Base-by-base conservation (phyloP, 2,329 filamentous ascomycete genomes). In the Aspergillus sp. region DNA sequence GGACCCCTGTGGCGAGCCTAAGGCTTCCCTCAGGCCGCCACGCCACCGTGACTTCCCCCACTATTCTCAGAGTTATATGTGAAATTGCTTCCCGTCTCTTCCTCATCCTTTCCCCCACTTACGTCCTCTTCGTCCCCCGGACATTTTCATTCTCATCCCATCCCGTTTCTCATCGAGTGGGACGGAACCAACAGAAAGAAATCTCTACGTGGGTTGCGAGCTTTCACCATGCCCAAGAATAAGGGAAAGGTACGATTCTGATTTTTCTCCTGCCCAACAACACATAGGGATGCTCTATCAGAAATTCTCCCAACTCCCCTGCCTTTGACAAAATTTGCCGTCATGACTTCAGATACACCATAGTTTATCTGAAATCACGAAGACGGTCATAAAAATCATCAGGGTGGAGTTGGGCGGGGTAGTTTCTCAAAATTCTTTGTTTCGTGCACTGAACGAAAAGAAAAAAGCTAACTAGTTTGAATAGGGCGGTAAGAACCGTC, bases 401-500 rank as follows among this genome's bases (percentile, higher is more conserved):
- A 35, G 17, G 24, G 7, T 16, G 19, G 19, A 20, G 3, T 32
- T 10, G n/a, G 16, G 24, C 35, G 35, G 35, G 35, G 35, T 17
- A 40, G 24, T 42, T 16, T 35, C 22, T 35, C 32, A 13, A n/a
- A 36, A 36, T 20, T 16, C 30, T 7, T 38, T 6, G 1, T 9
- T 14, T 36, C 22, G 48, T 24, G 19, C 30, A 13, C 9, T 13
- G 17, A 7, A 42, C 9, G 4, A 19, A 3, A n/a, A 14, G 47
- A 57, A 40, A 49, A 24, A 63, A 56, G 46, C 69, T 73, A 61
- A 71, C 61, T 35, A 14, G 10, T 11, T 14, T 38, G 35, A 38
- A 83, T 67, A 94, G 90, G 93, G 93, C 76, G 93, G 93, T 80
- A 97, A 97, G 84, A 97, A 97, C 80, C 83, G 93, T 78, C 88